Evolutionary conservation across 345 rosid genomes (phyloP).

Genomic region (Syzygium oleosum): DNA sequence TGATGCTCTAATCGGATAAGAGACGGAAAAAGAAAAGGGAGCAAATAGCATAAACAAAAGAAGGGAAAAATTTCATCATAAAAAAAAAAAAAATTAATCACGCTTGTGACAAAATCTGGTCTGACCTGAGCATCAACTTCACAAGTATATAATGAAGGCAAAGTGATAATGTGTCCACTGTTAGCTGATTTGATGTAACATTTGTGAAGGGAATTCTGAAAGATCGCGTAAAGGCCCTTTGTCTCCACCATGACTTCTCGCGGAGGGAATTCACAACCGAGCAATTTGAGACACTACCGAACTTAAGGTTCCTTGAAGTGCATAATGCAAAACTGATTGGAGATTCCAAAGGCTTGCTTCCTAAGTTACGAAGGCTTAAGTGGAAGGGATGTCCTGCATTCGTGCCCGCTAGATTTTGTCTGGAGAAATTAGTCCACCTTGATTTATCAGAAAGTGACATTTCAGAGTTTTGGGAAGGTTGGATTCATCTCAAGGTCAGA

Average conservation of each 20-base stretch:
- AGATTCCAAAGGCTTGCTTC: background rate
- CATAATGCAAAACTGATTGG: background rate
- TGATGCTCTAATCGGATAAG: background rate
- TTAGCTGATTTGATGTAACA: background rate
- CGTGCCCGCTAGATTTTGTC: background rate
- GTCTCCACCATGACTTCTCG: rapidly evolving
- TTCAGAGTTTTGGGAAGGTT: background rate
- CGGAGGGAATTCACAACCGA: background rate
- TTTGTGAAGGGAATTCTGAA: background rate
- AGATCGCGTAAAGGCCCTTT: rapidly evolving
- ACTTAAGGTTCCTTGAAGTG: background rate
- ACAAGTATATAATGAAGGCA: background rate
- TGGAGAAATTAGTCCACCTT: background rate
- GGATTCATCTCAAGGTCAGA: background rate
- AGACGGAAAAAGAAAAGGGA: background rate
- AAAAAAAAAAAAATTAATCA: background rate
- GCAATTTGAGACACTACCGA: background rate
- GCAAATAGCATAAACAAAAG: background rate
- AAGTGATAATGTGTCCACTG: background rate
- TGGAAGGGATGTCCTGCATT: background rate
- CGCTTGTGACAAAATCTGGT: background rate
- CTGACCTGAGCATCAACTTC: background rate
- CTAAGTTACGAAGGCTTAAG: background rate
- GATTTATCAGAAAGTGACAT: background rate
- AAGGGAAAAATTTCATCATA: background rate